A percentile compares a stretch with the other conserved stretches of the same genome.
phyloP scores from a whole-genome alignment of 2,329 filamentous ascomycete species.

The Botrytis fragariae region DNA sequence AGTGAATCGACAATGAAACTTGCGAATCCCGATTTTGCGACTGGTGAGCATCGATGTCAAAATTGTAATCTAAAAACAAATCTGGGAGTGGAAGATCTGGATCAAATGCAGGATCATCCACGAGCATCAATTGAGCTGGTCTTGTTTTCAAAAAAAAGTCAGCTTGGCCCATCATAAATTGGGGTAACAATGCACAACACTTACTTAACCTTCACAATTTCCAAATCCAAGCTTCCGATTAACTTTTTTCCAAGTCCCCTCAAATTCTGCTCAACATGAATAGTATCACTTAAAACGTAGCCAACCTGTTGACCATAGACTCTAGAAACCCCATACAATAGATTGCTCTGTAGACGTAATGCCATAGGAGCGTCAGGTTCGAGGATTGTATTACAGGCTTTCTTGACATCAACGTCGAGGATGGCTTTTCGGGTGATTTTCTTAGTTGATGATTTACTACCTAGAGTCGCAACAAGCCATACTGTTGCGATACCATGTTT shows the following conservation, averaged over 20 bases:
- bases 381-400: conserved; percentile 85
- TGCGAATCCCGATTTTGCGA: conserved; percentile 35
- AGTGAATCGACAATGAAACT: conserved; percentile 38
- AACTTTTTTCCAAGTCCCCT: conserved; percentile 61
- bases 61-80: conserved; percentile 51
- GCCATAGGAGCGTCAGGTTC: conserved; percentile 84
- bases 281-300: conserved; percentile 75
- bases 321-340: conserved; percentile 81
- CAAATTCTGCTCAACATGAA: conserved; percentile 73
- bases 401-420: conserved; percentile 79
- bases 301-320: conserved; percentile 85
- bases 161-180: conserved; percentile 18
- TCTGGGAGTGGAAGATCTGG: conserved; percentile 62
- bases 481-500: conserved; percentile 93
- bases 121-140: conserved; percentile 70
- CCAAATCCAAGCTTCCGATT: conserved; percentile 60
- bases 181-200: conserved; percentile 28
- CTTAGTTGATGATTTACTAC: conserved; percentile 65
- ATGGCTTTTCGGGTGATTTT: conserved; percentile 84
- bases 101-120: conserved; percentile 80
- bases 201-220: conserved; percentile 62
- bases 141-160: conserved; percentile 45
- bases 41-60: conserved; percentile 36
- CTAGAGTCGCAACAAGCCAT: conserved; percentile 91
- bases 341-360: conserved; percentile 80